Conservation (phyloP, 257 asterid genomes). For the Prunella vulgaris region DNA sequence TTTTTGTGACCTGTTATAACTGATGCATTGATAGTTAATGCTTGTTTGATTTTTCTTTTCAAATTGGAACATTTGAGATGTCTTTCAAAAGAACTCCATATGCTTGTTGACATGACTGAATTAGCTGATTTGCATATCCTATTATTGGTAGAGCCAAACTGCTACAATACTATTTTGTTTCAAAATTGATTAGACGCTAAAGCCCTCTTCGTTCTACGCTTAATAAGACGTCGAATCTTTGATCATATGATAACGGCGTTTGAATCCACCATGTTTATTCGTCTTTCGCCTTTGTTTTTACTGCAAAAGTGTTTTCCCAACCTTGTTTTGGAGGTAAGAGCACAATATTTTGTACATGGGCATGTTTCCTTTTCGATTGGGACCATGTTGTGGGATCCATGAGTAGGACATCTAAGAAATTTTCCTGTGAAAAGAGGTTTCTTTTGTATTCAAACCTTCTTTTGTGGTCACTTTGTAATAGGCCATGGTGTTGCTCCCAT, state of each 20-base stretch:
- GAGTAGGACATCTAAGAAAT: neutral
- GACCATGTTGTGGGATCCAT: conserved; percentile 39
- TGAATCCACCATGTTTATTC: conserved; percentile 10
- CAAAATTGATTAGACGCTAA: neutral
- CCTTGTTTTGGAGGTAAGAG: conserved; percentile 13
- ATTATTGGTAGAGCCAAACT: neutral
- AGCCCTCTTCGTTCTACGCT: no score
- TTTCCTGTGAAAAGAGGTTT: conserved; percentile 20
- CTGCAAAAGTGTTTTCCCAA: neutral
- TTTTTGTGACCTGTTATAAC: conserved; percentile 23
- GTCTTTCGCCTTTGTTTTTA: neutral
- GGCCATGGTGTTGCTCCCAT: conserved; percentile 12
- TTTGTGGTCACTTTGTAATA: conserved; percentile 27
- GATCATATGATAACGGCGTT: no score
- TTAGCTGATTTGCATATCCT: no score
- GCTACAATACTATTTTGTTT: neutral
- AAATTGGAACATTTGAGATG: no score
- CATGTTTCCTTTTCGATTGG: conserved; percentile 23
- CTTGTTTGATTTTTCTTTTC: neutral
- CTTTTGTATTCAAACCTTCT: conserved; percentile 25
- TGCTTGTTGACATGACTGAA: conserved; percentile 19
- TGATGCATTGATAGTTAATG: conserved; percentile 14
- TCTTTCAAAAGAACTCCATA: neutral
- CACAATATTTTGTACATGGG: conserved; percentile 19
- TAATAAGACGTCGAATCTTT: no score